Base-by-base conservation (phyloP, 345 rosid genomes). In the Hevea brasiliensis region DNA sequence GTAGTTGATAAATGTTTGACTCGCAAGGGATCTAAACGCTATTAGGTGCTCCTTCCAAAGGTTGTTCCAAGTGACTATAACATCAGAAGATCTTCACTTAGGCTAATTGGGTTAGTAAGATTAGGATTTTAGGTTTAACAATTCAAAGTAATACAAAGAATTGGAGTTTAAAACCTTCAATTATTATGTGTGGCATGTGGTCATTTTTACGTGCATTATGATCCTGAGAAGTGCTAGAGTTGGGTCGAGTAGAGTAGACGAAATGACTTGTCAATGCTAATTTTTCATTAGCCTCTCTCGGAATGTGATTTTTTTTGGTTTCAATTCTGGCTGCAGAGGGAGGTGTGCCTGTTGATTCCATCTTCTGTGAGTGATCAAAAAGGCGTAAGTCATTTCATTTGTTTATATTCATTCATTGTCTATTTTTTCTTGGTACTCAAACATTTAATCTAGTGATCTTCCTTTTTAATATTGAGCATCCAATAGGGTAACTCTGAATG, bases 281-380 rank as follows among this genome's bases (percentile, higher is more conserved):
- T 35, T 61, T 32, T 8, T 18, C 17, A 7, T 29, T 26, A 26
- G 35, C 3, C 8, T 21, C 0, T 70, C 20, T 17, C 13, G 58
- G 6, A 9, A 61, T 58, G 2, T 65, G 20, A 8, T 35, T n/a
- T 35, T 54, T 27, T n/a, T 59, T 56, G 73, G 50, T 72, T 72
- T 79, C 69, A 32, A 9, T 4, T 64, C 74, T 24, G 78, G 78
- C 65, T 86, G 91, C 90, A 95, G 99, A 89, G 96, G 81, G 99
- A 95, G 82, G 92, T 92, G 58, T 95, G 99, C 74, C 90, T 70
- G 82, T 70, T 95, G 85, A 77, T 84, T 70, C 99, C 99, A 1
- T 86, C 90, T 70, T 84, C 91, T 67, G 44, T 40, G 24, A 81
- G 80, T 26, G 99, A 92, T 76, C 82, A 76, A 74, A 95, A 89